Evolutionary conservation across 352 stramenopile genomes (phyloP).

Genomic region (Phytopythium ostracodes): DNA sequence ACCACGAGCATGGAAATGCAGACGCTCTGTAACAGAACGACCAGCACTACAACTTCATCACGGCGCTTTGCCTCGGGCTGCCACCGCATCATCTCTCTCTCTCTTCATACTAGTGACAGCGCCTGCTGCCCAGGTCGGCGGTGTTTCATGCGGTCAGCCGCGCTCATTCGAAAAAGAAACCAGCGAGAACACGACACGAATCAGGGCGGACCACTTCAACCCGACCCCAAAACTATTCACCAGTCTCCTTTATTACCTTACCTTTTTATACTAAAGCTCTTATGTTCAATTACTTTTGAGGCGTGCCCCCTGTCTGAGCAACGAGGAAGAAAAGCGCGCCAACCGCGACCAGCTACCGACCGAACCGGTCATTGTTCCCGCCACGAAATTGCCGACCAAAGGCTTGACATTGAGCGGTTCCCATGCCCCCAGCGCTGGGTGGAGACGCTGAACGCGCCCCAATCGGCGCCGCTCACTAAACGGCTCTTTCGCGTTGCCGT

Average conservation of each 20-base stretch:
- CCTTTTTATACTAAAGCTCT: neutral
- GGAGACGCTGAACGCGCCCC: neutral
- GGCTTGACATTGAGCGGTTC: neutral
- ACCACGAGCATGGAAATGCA: too few species aligned
- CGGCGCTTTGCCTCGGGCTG: too few species aligned
- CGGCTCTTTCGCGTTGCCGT: neutral
- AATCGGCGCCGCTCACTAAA: neutral
- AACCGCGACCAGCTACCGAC: neutral
- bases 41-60: too few species aligned
- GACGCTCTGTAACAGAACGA: too few species aligned
- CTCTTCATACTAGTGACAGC: neutral
- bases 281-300: neutral
- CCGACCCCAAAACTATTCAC: neutral
- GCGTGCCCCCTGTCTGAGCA: too few species aligned
- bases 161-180: conserved; percentile 2
- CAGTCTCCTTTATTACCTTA: neutral
- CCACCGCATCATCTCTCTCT: too few species aligned
- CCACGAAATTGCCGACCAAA: neutral
- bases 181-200: neutral
- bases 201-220: neutral
- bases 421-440: neutral
- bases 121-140: neutral
- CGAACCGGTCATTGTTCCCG: neutral
- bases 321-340: neutral
- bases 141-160: neutral